Conservation (phyloP, 2,329 filamentous ascomycete species). For the Chlorencoelia australis region DNA sequence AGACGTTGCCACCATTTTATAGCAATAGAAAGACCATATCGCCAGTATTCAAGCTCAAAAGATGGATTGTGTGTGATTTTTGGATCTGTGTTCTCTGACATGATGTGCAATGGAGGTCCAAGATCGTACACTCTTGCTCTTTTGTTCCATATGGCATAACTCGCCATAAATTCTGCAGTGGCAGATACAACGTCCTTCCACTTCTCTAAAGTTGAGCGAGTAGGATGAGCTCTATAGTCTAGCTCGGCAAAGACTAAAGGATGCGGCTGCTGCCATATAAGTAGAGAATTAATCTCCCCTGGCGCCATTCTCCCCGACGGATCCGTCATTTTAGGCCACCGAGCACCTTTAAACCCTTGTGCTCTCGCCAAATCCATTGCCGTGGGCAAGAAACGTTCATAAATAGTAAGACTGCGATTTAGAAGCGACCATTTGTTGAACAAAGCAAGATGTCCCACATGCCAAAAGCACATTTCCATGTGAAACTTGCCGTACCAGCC, state of each 20-base stretch:
- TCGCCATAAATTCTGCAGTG: conserved; percentile 49
- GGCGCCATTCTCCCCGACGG: conserved; percentile 44
- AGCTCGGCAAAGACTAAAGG: conserved; percentile 49
- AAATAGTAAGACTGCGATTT: conserved; percentile 31
- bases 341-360: conserved; percentile 29
- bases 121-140: conserved; percentile 42
- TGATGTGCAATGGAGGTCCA: conserved; percentile 40
- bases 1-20: conserved; percentile 41
- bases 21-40: conserved; percentile 47
- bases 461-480: conserved; percentile 36
- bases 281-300: conserved; percentile 49
- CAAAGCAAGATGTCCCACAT: conserved; percentile 32
- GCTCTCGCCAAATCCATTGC: conserved; percentile 24
- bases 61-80: conserved; percentile 47
- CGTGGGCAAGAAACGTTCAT: conserved; percentile 27
- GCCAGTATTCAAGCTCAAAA: conserved; percentile 51
- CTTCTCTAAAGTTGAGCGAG: conserved; percentile 33
- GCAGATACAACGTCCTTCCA: conserved; percentile 44
- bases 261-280: conserved; percentile 55
- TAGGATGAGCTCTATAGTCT: conserved; percentile 39
- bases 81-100: conserved; percentile 47
- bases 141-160: conserved; percentile 44
- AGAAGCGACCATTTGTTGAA: conserved; percentile 32
- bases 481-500: conserved; percentile 39
- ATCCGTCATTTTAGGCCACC: conserved; percentile 48